phyloP scores from a whole-genome alignment of 192 early-diverging fungal species.

The Coemansia sp. region DNA sequence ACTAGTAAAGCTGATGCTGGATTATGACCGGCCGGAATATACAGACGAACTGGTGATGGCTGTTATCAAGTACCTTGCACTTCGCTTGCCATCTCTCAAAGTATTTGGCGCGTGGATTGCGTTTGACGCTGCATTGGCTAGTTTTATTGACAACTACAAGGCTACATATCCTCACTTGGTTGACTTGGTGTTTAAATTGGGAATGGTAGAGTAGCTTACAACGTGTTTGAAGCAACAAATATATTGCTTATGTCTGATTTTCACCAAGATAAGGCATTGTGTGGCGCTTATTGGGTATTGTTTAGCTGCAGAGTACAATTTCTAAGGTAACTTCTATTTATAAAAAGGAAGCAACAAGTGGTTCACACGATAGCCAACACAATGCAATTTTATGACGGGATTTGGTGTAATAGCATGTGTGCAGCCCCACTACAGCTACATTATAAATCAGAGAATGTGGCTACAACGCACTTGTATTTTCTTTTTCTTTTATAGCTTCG shows the following conservation, averaged over 20 bases:
- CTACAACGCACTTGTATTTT: too few relatives aligned
- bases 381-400: neutral
- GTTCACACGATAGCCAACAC: too few relatives aligned
- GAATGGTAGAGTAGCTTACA: neutral
- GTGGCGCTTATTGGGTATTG: conserved; percentile 3
- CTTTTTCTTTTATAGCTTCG: too few relatives aligned
- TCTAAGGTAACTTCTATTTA: conserved; percentile 2
- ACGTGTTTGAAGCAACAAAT: too few relatives aligned
- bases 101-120: conserved; percentile 10
- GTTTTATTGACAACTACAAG: conserved; percentile 10
- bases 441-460: too few relatives aligned
- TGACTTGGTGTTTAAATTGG: conserved; percentile 3
- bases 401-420: neutral
- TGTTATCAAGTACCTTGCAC: conserved; percentile 9
- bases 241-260: too few relatives aligned
- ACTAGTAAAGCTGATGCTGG: conserved; percentile 7
- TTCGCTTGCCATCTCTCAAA: conserved; percentile 1
- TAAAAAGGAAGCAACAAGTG: neutral
- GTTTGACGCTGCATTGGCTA: conserved; percentile 1
- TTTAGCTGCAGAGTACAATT: neutral
- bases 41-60: neutral
- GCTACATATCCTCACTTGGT: conserved; percentile 1
- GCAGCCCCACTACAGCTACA: too few relatives aligned
- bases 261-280: neutral
- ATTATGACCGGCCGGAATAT: neutral